Base-by-base conservation (phyloP, 2,329 filamentous ascomycete species). In the Fusarium temperatum region DNA sequence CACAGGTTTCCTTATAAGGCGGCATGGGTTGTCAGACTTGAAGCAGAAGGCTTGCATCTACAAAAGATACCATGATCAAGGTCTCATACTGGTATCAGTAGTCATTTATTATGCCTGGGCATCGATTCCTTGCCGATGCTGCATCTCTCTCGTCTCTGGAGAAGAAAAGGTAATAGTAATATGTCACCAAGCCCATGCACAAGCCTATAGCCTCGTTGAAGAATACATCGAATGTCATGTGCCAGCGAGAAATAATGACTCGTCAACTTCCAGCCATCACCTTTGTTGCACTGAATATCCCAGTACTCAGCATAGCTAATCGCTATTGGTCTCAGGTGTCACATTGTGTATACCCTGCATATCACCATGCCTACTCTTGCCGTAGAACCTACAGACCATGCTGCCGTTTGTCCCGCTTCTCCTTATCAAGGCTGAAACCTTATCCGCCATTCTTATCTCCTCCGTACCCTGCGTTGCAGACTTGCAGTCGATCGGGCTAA, bases 121-220 rank as follows among this genome's bases (percentile, higher is more conserved):
- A 30, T 17, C 14, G 6, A n/a, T 30, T n/a, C 11, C 8, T 14
- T 14, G 2, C 17, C 32, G 0, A 6, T 24, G 15, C 22, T 7
- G 5, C 22, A n/a, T n/a, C 28, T n/a, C 14, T 11, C 45, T 17
- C 7, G 8, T n/a, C 5, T 48, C 28, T n/a, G 7, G 4, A 15
- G 11, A 13, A 17, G 28, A n/a, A 17, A 22, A 13, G 5, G 3
- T 12, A n/a, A 15, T 11, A 48, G 14, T 12, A 8, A 17, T 15
- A 12, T 17, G 15, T 30, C 20, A 15, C 6, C 1, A 44, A 17
- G 2, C 1, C 15, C 6, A 17, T 30, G 7, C 28, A 18, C 4
- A 24, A 18, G 5, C 28, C 6, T 20, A 5, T 51, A 10, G 4
- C 3, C 6, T 5, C 22, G 10, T 24, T 1, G 3, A 8, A 0